Conservation (phyloP, 2,329 filamentous ascomycete species). For the Berkeleyomyces rouxiae region DNA sequence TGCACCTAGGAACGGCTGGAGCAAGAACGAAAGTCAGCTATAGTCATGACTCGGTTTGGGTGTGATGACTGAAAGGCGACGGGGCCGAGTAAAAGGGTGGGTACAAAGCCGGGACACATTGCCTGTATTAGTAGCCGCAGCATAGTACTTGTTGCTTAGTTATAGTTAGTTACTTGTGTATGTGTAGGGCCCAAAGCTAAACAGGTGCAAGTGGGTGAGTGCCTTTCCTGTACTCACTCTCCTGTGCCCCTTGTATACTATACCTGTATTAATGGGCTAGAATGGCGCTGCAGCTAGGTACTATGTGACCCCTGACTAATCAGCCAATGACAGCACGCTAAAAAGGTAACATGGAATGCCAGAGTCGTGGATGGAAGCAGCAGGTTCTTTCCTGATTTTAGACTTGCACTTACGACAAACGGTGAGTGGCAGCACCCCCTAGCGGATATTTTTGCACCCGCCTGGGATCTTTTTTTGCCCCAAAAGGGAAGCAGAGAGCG, state of each 20-base stretch:
- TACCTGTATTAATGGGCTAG: not conserved
- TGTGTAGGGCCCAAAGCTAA: not conserved
- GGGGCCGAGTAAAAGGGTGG: no score
- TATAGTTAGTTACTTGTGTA: no score
- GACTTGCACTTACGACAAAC: not conserved
- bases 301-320: constrained; percentile 7
- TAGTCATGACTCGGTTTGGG: no score
- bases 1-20: not conserved
- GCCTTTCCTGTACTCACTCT: not conserved
- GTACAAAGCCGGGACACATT: no score
- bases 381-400: not conserved
- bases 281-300: not conserved
- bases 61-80: no score
- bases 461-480: not conserved
- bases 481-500: not conserved
- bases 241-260: not conserved
- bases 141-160: no score
- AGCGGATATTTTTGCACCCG: not conserved
- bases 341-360: constrained; percentile 6
- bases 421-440: not conserved
- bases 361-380: constrained; percentile 12
- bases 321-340: constrained; percentile 10
- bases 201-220: not conserved
- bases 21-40: not conserved
- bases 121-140: no score